A percentile compares a stretch with the other conserved stretches of the same genome.
phyloP scores from a whole-genome alignment of 345 rosid species.

The Gossypium herbaceum region DNA sequence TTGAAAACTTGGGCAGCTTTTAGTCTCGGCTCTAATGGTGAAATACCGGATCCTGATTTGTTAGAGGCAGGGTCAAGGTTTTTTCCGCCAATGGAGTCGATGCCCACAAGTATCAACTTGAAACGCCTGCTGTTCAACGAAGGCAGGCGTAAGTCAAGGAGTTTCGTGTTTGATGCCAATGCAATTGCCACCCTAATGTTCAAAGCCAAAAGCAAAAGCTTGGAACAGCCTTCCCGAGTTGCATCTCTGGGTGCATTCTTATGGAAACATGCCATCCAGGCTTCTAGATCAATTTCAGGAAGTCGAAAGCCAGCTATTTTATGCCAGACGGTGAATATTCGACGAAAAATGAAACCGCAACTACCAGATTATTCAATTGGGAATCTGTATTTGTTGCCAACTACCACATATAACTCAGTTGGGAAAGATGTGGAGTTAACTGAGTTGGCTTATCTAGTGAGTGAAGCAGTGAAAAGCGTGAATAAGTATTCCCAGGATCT shows the following conservation, averaged over 20 bases:
- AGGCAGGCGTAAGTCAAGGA: neutral
- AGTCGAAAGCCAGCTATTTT: neutral
- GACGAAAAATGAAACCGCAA: neutral
- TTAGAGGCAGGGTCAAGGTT: neutral
- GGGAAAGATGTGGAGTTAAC: neutral
- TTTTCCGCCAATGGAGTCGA: neutral
- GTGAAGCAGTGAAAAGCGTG: neutral
- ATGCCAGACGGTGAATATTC: neutral
- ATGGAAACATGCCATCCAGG: conserved; percentile 1
- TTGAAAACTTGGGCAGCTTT: neutral
- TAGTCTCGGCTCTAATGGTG: neutral
- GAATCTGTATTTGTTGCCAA: neutral
- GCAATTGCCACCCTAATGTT: neutral
- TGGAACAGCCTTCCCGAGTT: neutral
- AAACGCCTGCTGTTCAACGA: neutral
- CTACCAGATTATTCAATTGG: neutral
- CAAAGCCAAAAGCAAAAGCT: neutral
- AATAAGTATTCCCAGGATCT: neutral
- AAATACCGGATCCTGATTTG: neutral
- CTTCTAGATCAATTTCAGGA: neutral
- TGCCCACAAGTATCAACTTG: neutral
- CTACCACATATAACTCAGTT: neutral
- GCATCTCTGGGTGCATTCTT: neutral
- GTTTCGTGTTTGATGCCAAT: neutral
- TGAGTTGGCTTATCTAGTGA: neutral